phyloP scores from a whole-genome alignment of 768 basidiomycete genomes.

The Cystofilobasidium bisporidii region DNA sequence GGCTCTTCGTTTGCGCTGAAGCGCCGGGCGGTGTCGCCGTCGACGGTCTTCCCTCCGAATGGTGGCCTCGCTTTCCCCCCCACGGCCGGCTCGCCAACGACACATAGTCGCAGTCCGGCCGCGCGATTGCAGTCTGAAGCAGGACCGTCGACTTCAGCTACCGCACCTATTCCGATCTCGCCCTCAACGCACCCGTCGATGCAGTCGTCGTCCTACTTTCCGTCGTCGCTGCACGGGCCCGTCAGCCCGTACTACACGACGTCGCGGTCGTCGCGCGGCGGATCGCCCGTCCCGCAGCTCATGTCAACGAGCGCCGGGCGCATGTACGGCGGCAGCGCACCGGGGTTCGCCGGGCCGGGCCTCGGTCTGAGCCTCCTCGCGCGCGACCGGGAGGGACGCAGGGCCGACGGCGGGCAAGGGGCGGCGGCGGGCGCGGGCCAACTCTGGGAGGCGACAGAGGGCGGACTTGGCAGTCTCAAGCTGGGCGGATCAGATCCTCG shows the following conservation, averaged over 20 bases:
- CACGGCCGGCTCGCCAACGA: neutral
- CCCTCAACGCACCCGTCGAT: neutral
- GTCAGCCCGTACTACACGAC: neutral
- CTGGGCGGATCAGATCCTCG: neutral
- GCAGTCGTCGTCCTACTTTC: neutral
- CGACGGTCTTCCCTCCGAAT: constrained; percentile 11
- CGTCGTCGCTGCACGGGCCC: neutral
- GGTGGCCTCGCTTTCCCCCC: neutral
- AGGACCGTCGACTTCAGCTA: neutral
- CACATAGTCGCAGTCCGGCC: neutral
- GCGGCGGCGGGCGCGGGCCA: too few relatives aligned
- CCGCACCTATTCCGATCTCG: neutral
- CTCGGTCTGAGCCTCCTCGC: neutral
- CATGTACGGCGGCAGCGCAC: neutral
- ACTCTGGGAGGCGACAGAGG: neutral
- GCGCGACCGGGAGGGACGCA: neutral
- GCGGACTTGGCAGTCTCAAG: neutral
- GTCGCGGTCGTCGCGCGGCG: neutral
- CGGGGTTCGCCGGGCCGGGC: neutral
- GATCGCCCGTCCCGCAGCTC: neutral
- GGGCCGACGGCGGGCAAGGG: neutral
- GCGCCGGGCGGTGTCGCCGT: constrained; percentile 19
- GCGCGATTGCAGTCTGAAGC: neutral
- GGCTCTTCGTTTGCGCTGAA: constrained; percentile 7
- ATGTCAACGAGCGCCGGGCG: neutral